Evolutionary conservation across 2,329 filamentous ascomycete genomes (phyloP).

Genomic region (Fonsecaea pugnacius): DNA sequence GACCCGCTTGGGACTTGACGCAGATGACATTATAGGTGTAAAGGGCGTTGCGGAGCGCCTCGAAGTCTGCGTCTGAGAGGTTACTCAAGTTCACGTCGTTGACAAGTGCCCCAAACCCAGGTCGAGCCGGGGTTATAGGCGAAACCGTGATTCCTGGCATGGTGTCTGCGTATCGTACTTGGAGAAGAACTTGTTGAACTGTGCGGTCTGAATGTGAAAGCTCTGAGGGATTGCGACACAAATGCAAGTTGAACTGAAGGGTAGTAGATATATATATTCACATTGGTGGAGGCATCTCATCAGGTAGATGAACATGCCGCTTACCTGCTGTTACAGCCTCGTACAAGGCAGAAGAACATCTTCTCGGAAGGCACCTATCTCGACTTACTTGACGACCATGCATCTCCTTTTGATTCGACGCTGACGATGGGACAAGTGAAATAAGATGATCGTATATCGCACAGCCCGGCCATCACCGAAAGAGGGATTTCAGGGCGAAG

Average conservation of each 20-base stretch:
- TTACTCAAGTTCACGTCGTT: slow-evolving; percentile 65
- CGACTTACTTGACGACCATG: background rate
- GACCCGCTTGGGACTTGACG: slow-evolving; percentile 68
- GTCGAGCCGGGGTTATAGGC: slow-evolving; percentile 26
- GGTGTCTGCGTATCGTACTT: slow-evolving; percentile 2
- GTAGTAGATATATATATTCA: background rate
- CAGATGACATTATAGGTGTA: slow-evolving; percentile 72
- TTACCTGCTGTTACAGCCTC: slow-evolving; percentile 9
- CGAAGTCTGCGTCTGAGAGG: slow-evolving; percentile 67
- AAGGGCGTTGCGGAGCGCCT: slow-evolving; percentile 65
- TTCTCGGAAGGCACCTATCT: slow-evolving; percentile 21
- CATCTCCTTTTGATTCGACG: slow-evolving; percentile 6
- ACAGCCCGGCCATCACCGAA: background rate
- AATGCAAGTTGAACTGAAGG: background rate
- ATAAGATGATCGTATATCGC: background rate
- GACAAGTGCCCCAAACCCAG: slow-evolving; percentile 65
- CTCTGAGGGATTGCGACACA: background rate
- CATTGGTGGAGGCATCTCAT: background rate
- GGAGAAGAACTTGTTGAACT: background rate
- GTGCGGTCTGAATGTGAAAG: background rate
- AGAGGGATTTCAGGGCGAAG: background rate
- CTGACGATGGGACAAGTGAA: background rate
- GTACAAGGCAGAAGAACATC: slow-evolving; percentile 13
- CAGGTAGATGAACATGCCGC: background rate
- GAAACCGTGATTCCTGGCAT: slow-evolving; percentile 28